Conservation (phyloP, 768 basidiomycete genomes). For the Mycena rosella region DNA sequence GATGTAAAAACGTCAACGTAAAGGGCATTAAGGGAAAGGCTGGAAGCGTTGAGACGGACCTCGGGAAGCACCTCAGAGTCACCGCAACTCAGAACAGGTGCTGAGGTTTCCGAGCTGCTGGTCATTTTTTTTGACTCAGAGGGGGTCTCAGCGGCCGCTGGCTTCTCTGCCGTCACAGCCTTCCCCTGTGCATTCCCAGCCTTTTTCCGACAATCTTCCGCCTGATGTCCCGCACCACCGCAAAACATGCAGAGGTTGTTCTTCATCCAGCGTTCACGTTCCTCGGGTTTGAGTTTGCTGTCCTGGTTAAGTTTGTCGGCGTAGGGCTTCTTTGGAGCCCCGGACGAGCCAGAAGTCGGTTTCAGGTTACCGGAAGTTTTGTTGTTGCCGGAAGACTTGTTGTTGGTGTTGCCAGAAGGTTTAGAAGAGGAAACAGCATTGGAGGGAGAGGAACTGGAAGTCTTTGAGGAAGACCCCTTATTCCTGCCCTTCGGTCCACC, state of each 20-base stretch:
- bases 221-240: constrained; percentile 44
- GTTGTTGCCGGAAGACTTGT: too few species aligned
- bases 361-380: too few species aligned
- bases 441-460: neutral
- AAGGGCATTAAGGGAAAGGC: constrained; percentile 21
- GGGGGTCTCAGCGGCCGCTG: neutral
- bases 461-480: neutral
- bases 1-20: neutral
- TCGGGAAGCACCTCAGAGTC: constrained; percentile 17
- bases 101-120: constrained; percentile 19
- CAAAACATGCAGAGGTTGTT: constrained; percentile 53
- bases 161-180: neutral
- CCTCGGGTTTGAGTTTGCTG: constrained; percentile 38
- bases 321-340: neutral
- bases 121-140: constrained; percentile 16
- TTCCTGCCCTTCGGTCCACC: neutral
- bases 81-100: constrained; percentile 16
- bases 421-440: neutral
- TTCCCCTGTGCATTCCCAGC: neutral
- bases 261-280: constrained; percentile 34
- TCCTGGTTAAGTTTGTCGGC: neutral
- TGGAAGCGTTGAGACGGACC: constrained; percentile 24
- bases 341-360: too few species aligned
- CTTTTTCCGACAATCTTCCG: constrained; percentile 39
- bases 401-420: too few species aligned